phyloP scores from a whole-genome alignment of 257 asterid species.

The Jacaranda mimosifolia region DNA sequence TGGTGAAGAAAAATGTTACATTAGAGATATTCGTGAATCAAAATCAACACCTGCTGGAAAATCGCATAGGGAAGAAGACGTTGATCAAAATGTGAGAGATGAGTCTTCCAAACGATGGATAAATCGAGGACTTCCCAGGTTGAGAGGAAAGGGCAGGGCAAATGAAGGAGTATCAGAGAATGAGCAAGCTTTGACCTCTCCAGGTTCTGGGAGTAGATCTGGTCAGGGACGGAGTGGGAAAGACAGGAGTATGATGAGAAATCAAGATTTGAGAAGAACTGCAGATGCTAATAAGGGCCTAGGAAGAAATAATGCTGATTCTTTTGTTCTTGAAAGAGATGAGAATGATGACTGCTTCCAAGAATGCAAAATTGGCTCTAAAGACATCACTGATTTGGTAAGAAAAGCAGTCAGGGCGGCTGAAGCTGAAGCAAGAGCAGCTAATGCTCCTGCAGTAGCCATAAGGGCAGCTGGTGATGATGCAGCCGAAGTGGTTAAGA shows the following conservation, averaged over 20 bases:
- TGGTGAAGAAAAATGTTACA: conserved; percentile 51
- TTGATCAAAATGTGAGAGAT: conserved; percentile 57
- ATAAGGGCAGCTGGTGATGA: conserved; percentile 73
- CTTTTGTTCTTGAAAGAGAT: conserved; percentile 53
- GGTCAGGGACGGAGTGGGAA: conserved; percentile 51
- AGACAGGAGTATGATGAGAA: conserved; percentile 48
- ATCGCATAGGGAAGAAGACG: conserved; percentile 57
- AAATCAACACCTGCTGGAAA: conserved; percentile 53
- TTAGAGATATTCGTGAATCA: conserved; percentile 52
- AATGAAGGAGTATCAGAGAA: conserved; percentile 53
- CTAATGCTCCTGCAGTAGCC: conserved; percentile 70
- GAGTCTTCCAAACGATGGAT: conserved; percentile 55
- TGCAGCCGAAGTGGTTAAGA: conserved; percentile 76
- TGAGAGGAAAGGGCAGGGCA: conserved; percentile 58
- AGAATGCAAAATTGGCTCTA: conserved; percentile 64
- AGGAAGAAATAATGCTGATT: conserved; percentile 41
- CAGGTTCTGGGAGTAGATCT: conserved; percentile 60
- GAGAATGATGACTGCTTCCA: conserved; percentile 69
- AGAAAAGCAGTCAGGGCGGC: conserved; percentile 72
- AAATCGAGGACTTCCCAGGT: conserved; percentile 50
- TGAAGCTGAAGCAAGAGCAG: conserved; percentile 75
- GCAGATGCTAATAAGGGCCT: conserved; percentile 49
- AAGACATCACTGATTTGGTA: conserved; percentile 57
- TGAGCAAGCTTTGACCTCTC: conserved; percentile 58
- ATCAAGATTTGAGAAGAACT: conserved; percentile 48